A percentile compares a stretch with the other conserved stretches of the same genome.
Conservation (phyloP, 129 eudicot species). For the Pulicaria dysenterica region DNA sequence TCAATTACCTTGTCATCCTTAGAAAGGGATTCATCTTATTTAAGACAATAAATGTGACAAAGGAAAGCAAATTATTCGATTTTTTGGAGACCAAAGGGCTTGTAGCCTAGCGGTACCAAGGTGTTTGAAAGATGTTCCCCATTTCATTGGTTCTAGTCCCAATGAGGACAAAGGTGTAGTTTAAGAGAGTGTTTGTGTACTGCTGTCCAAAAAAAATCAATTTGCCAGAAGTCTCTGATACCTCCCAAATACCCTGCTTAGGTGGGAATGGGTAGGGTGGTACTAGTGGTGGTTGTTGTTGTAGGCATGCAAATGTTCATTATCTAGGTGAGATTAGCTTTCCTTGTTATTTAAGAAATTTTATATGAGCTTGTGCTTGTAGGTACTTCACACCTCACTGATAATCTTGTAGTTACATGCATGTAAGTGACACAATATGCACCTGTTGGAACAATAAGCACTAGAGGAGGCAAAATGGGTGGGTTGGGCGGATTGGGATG, state of each 20-base stretch:
- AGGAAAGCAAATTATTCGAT: no score
- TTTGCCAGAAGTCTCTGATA: no score
- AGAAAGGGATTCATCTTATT: not conserved
- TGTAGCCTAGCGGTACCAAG: no score
- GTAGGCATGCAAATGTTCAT: not conserved
- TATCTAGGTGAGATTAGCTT: not conserved
- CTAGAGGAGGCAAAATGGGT: not conserved
- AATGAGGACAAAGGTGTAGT: no score
- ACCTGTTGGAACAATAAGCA: constrained; percentile 5
- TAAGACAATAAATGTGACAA: not conserved
- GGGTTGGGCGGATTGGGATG: not conserved
- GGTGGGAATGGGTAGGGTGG: no score
- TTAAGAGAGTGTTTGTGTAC: no score
- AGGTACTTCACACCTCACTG: not conserved
- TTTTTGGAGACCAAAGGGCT: no score
- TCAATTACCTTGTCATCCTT: not conserved
- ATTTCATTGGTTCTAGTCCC: no score
- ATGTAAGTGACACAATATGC: not conserved
- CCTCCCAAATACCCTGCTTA: no score
- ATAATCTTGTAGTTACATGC: not conserved
- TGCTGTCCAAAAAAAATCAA: no score
- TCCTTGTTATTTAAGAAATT: not conserved
- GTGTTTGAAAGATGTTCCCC: no score
- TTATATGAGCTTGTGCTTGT: not conserved
- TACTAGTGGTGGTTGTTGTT: no score